Evolutionary conservation across 1,139 yeast genomes (phyloP).

Genomic region (Meyerozyma carpophila): DNA sequence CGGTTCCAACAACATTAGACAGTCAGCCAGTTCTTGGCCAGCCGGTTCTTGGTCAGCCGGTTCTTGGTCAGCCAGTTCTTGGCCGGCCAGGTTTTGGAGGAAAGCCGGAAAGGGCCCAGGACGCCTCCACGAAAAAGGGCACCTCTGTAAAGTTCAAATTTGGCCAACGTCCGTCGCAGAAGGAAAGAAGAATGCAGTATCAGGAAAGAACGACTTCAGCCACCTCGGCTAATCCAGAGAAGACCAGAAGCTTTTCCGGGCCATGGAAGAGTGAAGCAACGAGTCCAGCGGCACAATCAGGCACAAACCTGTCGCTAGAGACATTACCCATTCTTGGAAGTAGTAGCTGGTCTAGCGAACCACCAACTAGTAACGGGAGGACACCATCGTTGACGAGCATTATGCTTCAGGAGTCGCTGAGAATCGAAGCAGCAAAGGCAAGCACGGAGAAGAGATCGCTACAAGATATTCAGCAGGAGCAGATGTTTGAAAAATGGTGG

Average conservation of each 20-base stretch:
- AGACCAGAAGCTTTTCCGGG: neutral
- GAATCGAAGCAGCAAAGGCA: constrained; percentile 29
- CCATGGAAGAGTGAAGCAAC: neutral
- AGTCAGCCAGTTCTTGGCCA: neutral
- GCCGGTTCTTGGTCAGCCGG: neutral
- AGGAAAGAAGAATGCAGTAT: constrained; percentile 27
- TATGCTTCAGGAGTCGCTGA: constrained; percentile 46
- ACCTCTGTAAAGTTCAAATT: constrained; percentile 22
- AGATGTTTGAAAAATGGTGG: constrained; percentile 83
- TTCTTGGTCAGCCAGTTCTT: neutral
- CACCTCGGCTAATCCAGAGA: neutral
- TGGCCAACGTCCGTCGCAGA: constrained; percentile 28
- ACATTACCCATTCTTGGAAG: neutral
- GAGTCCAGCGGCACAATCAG: neutral
- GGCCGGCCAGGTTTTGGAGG: neutral
- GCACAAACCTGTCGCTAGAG: neutral
- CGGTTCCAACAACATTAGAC: neutral
- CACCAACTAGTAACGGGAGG: constrained; percentile 11
- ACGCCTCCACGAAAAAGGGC: neutral
- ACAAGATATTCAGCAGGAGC: constrained; percentile 71
- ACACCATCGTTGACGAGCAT: constrained; percentile 35
- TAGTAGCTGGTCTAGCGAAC: neutral
- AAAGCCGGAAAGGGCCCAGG: neutral
- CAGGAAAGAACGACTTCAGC: neutral
- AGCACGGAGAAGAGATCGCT: constrained; percentile 37